Evolutionary conservation across 768 basidiomycete species (phyloP).

Genomic region (Butyriboletus loyo): DNA sequence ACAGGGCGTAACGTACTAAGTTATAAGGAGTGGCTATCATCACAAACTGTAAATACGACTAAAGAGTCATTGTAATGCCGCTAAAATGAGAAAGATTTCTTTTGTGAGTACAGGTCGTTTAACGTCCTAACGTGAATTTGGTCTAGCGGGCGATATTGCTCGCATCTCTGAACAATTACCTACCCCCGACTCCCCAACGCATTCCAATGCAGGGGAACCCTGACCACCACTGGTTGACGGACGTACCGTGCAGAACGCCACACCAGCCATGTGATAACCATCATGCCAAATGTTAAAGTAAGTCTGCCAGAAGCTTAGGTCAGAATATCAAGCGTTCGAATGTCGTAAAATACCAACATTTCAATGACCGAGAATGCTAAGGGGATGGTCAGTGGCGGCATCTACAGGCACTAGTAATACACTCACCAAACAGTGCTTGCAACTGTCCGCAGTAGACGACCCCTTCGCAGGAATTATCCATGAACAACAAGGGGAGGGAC

Average conservation of each 20-base stretch:
- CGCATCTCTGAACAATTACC: background rate
- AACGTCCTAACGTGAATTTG: background rate
- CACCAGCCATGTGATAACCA: slow-evolving; percentile 48
- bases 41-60: slow-evolving; percentile 5
- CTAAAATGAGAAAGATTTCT: background rate
- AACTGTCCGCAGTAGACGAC: slow-evolving; percentile 56
- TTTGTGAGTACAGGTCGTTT: background rate
- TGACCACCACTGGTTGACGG: slow-evolving; percentile 29
- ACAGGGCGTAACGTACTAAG: no score
- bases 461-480: slow-evolving; percentile 38
- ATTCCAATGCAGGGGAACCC: slow-evolving; percentile 15
- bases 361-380: slow-evolving; percentile 50
- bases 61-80: background rate
- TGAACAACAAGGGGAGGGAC: slow-evolving; percentile 44
- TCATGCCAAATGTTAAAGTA: slow-evolving; percentile 46
- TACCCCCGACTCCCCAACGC: slow-evolving; percentile 1
- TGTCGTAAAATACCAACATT: slow-evolving; percentile 38
- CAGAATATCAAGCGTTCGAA: slow-evolving; percentile 4
- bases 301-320: slow-evolving; percentile 31
- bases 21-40: background rate
- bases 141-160: background rate
- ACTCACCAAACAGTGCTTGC: slow-evolving; percentile 49
- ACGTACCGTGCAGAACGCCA: slow-evolving; percentile 48
- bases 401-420: background rate
- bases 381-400: slow-evolving; percentile 5